Conservation (phyloP, 768 basidiomycete species). For the Mycena pura region DNA sequence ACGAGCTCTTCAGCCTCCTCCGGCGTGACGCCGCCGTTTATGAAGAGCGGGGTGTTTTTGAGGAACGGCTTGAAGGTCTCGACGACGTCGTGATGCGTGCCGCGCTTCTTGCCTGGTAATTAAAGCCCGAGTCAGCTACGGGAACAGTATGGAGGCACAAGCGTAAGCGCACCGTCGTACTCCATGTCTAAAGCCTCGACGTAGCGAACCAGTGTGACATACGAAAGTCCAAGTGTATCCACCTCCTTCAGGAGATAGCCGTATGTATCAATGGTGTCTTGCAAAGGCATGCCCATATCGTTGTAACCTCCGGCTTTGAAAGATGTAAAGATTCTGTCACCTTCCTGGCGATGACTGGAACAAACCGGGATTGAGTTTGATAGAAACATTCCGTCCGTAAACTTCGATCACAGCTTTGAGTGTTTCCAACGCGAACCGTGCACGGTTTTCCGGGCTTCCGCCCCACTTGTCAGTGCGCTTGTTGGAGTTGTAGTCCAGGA, state of each 20-base stretch:
- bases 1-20: conserved; percentile 47
- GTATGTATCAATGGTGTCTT: conserved; percentile 31
- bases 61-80: conserved; percentile 43
- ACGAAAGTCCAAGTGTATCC: conserved; percentile 30
- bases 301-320: conserved; percentile 2
- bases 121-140: neutral
- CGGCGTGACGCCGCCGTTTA: conserved; percentile 46
- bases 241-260: conserved; percentile 28
- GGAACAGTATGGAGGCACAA: neutral
- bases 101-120: conserved; percentile 39
- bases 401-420: conserved; percentile 37
- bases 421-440: conserved; percentile 44
- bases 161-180: conserved; percentile 38
- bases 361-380: conserved; percentile 39
- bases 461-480: conserved; percentile 47
- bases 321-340: neutral
- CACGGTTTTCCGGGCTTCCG: conserved; percentile 49
- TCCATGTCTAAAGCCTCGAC: conserved; percentile 28
- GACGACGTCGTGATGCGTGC: conserved; percentile 47
- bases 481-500: conserved; percentile 41
- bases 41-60: conserved; percentile 44
- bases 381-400: conserved; percentile 38
- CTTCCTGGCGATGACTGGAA: conserved; percentile 10
- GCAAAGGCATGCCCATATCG: conserved; percentile 29
- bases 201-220: conserved; percentile 42